These are phyloP conservation scores for Fusarium secorum DNA, from an alignment of 2,329 filamentous ascomycete species.

Conservation along the genomic window DNA sequence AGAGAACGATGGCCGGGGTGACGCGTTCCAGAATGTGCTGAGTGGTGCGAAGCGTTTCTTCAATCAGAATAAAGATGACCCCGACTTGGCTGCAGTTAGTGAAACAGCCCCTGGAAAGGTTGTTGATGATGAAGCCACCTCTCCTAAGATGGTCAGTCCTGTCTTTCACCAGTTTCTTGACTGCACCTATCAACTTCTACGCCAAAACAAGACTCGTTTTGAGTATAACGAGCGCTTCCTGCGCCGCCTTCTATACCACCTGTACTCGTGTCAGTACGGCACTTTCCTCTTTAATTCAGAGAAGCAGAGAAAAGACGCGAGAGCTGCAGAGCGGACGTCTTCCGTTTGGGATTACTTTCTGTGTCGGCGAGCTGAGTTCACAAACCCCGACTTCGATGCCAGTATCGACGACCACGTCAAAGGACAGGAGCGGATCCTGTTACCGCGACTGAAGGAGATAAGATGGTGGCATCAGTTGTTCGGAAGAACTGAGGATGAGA, in stretches of 20 bases:
- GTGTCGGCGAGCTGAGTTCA: constrained; percentile 79
- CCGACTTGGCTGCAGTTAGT: constrained; percentile 65
- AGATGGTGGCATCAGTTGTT: constrained; percentile 95
- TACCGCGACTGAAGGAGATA: constrained; percentile 79
- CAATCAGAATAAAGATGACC: constrained; percentile 70
- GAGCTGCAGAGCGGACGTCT: constrained; percentile 74
- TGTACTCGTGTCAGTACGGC: constrained; percentile 95
- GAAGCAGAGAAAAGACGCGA: constrained; percentile 79
- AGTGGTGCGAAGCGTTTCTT: constrained; percentile 92
- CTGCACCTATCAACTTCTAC: constrained; percentile 86
- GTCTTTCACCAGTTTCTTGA: constrained; percentile 99
- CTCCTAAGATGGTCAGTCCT: constrained; percentile 89
- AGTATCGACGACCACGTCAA: constrained; percentile 79
- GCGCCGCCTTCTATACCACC: constrained; percentile 86
- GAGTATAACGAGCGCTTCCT: constrained; percentile 97
- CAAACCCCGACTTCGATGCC: constrained; percentile 79
- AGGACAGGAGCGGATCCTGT: constrained; percentile 82
- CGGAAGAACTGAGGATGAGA: constrained; percentile 85
- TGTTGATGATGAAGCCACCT: constrained; percentile 71
- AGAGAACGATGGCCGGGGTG: constrained; percentile 67
- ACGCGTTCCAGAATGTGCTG: constrained; percentile 86
- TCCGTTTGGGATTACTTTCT: constrained; percentile 98
- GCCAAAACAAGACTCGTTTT: constrained; percentile 87
- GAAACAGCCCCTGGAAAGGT: constrained; percentile 51
- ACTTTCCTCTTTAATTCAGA: constrained; percentile 97